Evolutionary conservation across 148 eudicot species (phyloP).

Genomic region (Rhododendron griersonianum): DNA sequence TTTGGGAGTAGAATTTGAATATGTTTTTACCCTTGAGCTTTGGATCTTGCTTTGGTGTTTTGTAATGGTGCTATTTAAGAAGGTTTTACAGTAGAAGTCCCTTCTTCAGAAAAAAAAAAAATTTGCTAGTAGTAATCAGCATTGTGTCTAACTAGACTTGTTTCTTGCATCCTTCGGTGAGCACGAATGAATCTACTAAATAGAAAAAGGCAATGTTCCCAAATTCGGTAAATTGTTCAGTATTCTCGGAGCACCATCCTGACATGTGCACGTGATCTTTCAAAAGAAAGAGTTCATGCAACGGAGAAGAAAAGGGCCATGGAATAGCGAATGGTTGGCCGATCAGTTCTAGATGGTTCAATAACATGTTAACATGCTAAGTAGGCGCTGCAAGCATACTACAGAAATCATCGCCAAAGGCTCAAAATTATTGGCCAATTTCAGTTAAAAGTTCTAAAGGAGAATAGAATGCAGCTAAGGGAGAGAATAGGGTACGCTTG

Average conservation of each 20-base stretch:
- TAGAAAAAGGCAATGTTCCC: background rate
- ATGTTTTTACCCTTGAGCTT: background rate
- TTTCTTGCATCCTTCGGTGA: background rate
- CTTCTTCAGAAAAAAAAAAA: background rate
- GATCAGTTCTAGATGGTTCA: background rate
- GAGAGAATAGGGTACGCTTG: background rate
- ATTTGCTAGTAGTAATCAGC: background rate
- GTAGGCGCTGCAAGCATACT: background rate
- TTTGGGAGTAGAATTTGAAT: constrained; percentile 42
- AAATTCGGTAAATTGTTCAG: background rate
- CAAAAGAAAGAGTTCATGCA: background rate
- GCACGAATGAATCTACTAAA: background rate
- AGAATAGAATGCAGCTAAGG: background rate
- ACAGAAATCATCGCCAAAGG: background rate
- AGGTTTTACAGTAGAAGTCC: background rate
- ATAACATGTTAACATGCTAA: background rate
- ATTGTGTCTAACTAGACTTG: background rate
- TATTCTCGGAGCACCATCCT: background rate
- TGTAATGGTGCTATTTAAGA: background rate
- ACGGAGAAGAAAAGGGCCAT: background rate
- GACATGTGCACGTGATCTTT: background rate
- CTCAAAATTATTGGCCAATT: background rate
- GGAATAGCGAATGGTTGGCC: background rate
- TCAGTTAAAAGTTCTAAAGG: background rate
- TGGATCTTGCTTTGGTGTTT: background rate